Evolutionary conservation across 2,329 filamentous ascomycete species (phyloP).

Genomic region (Penicillium sp.): DNA sequence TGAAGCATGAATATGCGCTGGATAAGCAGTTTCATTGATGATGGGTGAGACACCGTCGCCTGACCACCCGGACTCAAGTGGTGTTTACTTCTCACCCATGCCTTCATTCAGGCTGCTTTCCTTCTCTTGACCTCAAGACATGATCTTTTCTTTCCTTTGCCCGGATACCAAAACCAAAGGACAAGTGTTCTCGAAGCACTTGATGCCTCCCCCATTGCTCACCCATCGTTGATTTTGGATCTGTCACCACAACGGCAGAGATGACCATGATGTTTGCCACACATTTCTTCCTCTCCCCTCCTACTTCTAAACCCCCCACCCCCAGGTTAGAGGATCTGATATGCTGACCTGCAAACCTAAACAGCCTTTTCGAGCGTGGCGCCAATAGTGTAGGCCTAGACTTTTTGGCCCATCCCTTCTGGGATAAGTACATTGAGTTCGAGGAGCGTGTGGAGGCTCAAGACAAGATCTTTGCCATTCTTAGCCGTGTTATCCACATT

Average conservation of each 20-base stretch:
- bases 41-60: constrained; percentile 68
- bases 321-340: constrained; percentile 16
- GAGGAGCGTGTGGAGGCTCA: constrained; percentile 85
- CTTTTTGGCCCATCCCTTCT: constrained; percentile 92
- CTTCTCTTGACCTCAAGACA: constrained; percentile 40
- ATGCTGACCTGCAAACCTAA: constrained; percentile 39
- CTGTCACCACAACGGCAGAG: constrained; percentile 36
- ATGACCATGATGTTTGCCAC: constrained; percentile 45
- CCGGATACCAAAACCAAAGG: constrained; percentile 26
- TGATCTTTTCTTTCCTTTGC: constrained; percentile 19
- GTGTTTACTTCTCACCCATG: constrained; percentile 53
- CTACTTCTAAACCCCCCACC: constrained; percentile 19
- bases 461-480: constrained; percentile 81
- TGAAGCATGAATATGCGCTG: constrained; percentile 32
- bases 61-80: constrained; percentile 42
- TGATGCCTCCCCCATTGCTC: constrained; percentile 29
- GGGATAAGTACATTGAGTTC: constrained; percentile 98
- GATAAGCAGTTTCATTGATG: constrained; percentile 42
- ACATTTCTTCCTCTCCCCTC: constrained; percentile 33
- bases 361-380: constrained; percentile 88
- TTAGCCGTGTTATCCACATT: constrained; percentile 79
- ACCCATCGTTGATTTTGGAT: constrained; percentile 42
- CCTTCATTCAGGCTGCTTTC: constrained; percentile 51
- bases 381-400: constrained; percentile 83
- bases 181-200: constrained; percentile 35